A percentile compares a stretch with the other conserved stretches of the same genome.
Conservation (phyloP, 2,329 filamentous ascomycete genomes). For the Ascosphaera aggregata region DNA sequence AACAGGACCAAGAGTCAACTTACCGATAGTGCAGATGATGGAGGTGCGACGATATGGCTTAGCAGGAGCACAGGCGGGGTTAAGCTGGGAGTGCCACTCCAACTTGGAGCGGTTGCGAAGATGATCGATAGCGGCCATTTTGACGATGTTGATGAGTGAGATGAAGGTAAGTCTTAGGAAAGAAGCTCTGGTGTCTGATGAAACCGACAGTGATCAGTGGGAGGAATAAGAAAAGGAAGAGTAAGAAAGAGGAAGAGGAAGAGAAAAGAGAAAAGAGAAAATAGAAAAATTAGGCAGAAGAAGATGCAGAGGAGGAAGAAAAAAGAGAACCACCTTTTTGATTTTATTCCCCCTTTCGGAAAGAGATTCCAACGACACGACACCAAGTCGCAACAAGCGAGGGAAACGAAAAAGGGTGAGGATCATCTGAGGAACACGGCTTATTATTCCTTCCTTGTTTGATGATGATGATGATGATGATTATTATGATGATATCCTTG, state of each 20-base stretch:
- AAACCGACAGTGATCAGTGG: too few relatives aligned
- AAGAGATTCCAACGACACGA: too few relatives aligned
- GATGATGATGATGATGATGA: too few relatives aligned
- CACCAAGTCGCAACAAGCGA: too few relatives aligned
- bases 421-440: too few relatives aligned
- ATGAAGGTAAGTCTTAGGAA: background rate
- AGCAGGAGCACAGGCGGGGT: conserved; percentile 69
- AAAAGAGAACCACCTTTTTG: background rate
- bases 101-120: conserved; percentile 52
- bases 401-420: too few relatives aligned
- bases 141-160: conserved; percentile 7
- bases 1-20: conserved; percentile 8
- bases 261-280: conserved; percentile 1
- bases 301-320: conserved; percentile 1
- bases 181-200: too few relatives aligned
- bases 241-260: conserved; percentile 1
- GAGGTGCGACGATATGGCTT: conserved; percentile 89
- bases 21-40: conserved; percentile 94
- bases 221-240: background rate
- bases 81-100: conserved; percentile 52
- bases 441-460: too few relatives aligned
- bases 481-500: too few relatives aligned
- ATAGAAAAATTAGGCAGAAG: conserved; percentile 1
- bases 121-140: conserved; percentile 59
- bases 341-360: too few relatives aligned